phyloP scores from a whole-genome alignment of 352 stramenopile species.

The Phytophthora chlamydospora region DNA sequence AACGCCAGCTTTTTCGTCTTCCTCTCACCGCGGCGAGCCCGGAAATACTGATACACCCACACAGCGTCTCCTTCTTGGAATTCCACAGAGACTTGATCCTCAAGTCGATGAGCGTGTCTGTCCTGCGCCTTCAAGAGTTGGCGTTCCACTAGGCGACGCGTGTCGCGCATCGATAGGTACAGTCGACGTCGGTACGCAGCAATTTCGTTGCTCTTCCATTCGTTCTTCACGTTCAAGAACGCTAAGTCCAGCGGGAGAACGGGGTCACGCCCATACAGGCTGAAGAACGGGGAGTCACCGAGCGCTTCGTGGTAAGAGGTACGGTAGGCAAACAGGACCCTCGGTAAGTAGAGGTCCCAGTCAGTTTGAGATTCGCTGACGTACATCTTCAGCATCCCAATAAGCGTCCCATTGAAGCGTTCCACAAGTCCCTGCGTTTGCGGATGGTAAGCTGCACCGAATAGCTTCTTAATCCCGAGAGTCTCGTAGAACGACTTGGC shows the following conservation, averaged over 20 bases:
- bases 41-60: conserved; percentile 1
- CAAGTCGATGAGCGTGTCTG: not conserved
- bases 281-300: conserved; percentile 4
- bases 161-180: not conserved
- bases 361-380: not conserved
- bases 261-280: not conserved
- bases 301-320: not conserved
- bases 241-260: conserved; percentile 1
- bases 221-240: not conserved
- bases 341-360: conserved; percentile 3
- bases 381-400: conserved; percentile 4
- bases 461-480: not conserved
- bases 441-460: conserved; percentile 1
- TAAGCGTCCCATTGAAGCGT: not conserved
- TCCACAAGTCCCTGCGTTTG: conserved; percentile 2
- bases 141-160: not conserved
- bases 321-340: not conserved
- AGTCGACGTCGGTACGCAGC: not conserved
- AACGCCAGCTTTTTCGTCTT: conserved; percentile 13
- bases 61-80: not conserved
- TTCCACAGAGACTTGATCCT: not conserved
- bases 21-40: not conserved
- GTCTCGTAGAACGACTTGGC: not conserved
- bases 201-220: conserved; percentile 7
- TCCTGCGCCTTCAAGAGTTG: conserved; percentile 3